These are phyloP conservation scores for Capronia epimyces DNA, from an alignment of 2,329 filamentous ascomycete genomes.

Conservation along the genomic window DNA sequence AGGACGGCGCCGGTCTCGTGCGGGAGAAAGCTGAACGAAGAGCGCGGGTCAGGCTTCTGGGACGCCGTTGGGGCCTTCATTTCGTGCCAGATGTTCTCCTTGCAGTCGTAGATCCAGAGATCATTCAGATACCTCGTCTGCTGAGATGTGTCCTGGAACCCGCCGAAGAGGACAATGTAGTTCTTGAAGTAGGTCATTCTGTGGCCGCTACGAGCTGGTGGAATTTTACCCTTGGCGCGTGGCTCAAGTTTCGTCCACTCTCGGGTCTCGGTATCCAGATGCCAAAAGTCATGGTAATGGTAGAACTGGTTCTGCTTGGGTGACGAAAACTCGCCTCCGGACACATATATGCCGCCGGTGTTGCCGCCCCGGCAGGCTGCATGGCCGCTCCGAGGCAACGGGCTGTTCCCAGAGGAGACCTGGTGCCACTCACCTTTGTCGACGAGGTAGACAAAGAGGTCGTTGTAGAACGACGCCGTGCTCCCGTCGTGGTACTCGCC, in stretches of 20 bases:
- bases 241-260: slow-evolving; percentile 90
- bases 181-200: slow-evolving; percentile 97
- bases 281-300: slow-evolving; percentile 98
- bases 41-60: slow-evolving; percentile 82
- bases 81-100: slow-evolving; percentile 77
- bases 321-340: slow-evolving; percentile 89
- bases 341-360: slow-evolving; percentile 78
- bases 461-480: slow-evolving; percentile 65
- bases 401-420: slow-evolving; percentile 85
- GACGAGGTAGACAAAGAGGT: slow-evolving; percentile 65
- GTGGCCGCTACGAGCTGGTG: slow-evolving; percentile 82
- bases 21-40: slow-evolving; percentile 85
- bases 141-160: slow-evolving; percentile 94
- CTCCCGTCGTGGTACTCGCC: slow-evolving; percentile 95
- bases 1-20: slow-evolving; percentile 85
- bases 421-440: slow-evolving; percentile 85
- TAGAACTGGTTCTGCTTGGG: slow-evolving; percentile 98
- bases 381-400: slow-evolving; percentile 84
- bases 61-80: slow-evolving; percentile 70
- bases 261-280: slow-evolving; percentile 71
- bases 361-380: slow-evolving; percentile 91
- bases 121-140: slow-evolving; percentile 91
- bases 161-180: slow-evolving; percentile 91
- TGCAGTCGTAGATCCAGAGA: slow-evolving; percentile 91
- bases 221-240: slow-evolving; percentile 64